Percentiles rank a stretch among this genome's conserved stretches.
Evolutionary conservation across 2,329 filamentous ascomycete species (phyloP).

Genomic region (Ophiostoma angusticollis): DNA sequence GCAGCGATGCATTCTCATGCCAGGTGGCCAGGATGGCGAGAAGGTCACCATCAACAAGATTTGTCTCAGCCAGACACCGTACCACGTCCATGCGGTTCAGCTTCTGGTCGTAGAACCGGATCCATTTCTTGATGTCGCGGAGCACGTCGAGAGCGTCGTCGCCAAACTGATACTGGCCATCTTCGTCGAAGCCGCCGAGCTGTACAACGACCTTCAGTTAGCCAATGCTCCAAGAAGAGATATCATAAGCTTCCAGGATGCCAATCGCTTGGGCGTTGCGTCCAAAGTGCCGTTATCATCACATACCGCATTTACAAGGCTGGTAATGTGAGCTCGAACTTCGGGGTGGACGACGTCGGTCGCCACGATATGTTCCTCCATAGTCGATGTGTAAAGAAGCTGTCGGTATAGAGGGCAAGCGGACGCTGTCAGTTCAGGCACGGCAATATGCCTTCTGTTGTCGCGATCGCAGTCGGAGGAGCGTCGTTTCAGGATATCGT

Average conservation of each 20-base stretch:
- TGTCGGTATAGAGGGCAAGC: not conserved
- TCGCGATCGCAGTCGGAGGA: too few relatives aligned
- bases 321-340: slow-evolving; percentile 85
- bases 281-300: not conserved
- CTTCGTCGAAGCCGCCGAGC: slow-evolving; percentile 75
- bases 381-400: slow-evolving; percentile 20
- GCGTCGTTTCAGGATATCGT: too few relatives aligned
- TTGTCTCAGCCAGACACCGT: slow-evolving; percentile 80
- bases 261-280: too few relatives aligned
- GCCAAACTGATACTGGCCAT: slow-evolving; percentile 75
- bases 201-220: slow-evolving; percentile 24
- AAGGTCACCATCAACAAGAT: slow-evolving; percentile 80
- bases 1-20: slow-evolving; percentile 59
- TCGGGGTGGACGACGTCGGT: slow-evolving; percentile 70
- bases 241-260: not conserved
- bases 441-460: too few relatives aligned
- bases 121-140: slow-evolving; percentile 88
- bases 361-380: slow-evolving; percentile 41
- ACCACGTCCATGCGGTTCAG: slow-evolving; percentile 90
- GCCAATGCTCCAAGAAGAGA: not conserved
- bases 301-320: slow-evolving; percentile 81
- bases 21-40: slow-evolving; percentile 78
- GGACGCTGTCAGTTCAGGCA: not conserved
- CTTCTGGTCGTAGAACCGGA: slow-evolving; percentile 88
- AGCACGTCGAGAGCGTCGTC: slow-evolving; percentile 87